phyloP scores from a whole-genome alignment of 1,139 yeast species.

The Sugiyamaella sp. region DNA sequence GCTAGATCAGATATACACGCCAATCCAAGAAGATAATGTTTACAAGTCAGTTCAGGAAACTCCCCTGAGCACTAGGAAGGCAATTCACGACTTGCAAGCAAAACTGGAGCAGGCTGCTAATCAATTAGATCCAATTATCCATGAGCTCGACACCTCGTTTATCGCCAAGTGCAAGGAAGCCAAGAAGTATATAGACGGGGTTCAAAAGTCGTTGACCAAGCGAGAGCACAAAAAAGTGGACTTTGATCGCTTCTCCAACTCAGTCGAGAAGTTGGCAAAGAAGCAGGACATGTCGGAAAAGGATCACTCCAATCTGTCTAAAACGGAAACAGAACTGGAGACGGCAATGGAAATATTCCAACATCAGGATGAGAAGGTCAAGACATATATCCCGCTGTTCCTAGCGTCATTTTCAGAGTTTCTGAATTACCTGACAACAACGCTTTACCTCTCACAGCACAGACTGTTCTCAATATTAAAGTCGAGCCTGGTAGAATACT shows the following conservation, averaged over 20 bases:
- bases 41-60: constrained; percentile 42
- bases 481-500: constrained; percentile 34
- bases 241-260: constrained; percentile 48
- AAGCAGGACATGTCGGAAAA: constrained; percentile 43
- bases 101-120: constrained; percentile 31
- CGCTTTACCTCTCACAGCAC: constrained; percentile 38
- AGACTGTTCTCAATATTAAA: constrained; percentile 34
- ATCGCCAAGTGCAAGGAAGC: constrained; percentile 44
- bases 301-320: constrained; percentile 36
- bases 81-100: constrained; percentile 35
- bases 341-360: constrained; percentile 41
- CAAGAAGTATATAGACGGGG: constrained; percentile 46
- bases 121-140: constrained; percentile 36
- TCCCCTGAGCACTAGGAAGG: constrained; percentile 46
- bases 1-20: constrained; percentile 44
- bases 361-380: constrained; percentile 48
- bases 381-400: constrained; percentile 51
- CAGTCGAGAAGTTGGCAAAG: constrained; percentile 50
- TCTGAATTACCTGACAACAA: constrained; percentile 45
- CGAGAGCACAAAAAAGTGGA: constrained; percentile 52
- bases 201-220: constrained; percentile 51
- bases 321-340: constrained; percentile 39
- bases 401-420: constrained; percentile 55
- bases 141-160: constrained; percentile 34
- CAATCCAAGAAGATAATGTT: constrained; percentile 47